A percentile compares a stretch with the other conserved stretches of the same genome.
Conservation (phyloP, 1,284 basidiomycete genomes). For the Bondarzewia mesenterica region DNA sequence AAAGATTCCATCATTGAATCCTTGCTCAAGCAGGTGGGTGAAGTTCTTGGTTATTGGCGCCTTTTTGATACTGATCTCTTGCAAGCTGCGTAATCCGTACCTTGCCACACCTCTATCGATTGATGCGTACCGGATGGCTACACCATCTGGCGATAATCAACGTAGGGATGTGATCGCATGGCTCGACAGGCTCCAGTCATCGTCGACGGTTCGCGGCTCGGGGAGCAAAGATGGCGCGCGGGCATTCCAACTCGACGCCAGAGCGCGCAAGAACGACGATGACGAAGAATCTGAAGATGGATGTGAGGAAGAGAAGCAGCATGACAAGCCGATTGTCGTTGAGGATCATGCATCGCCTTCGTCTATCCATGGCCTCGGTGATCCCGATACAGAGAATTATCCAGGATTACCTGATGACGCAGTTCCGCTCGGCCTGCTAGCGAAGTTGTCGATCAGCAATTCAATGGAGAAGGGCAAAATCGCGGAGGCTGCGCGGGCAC, state of each 20-base stretch:
- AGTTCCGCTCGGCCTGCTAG: slow-evolving; percentile 68
- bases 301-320: too few relatives aligned
- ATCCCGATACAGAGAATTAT: slow-evolving; percentile 29
- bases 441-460: slow-evolving; percentile 57
- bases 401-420: slow-evolving; percentile 54
- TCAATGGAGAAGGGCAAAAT: slow-evolving; percentile 28
- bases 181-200: slow-evolving; percentile 44
- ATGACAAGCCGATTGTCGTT: too few relatives aligned
- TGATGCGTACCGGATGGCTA: slow-evolving; percentile 66
- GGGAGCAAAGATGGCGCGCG: slow-evolving; percentile 16
- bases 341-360: too few relatives aligned
- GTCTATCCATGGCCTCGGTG: too few relatives aligned
- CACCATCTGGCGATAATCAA: slow-evolving; percentile 60
- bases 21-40: slow-evolving; percentile 64
- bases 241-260: slow-evolving; percentile 38
- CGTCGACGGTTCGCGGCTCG: slow-evolving; percentile 28
- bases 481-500: slow-evolving; percentile 17
- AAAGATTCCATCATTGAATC: slow-evolving; percentile 79
- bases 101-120: slow-evolving; percentile 69
- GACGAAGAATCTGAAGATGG: too few relatives aligned
- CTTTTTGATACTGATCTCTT: neutral
- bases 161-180: slow-evolving; percentile 65
- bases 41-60: neutral
- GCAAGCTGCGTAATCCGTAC: slow-evolving; percentile 65
- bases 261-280: slow-evolving; percentile 16